Percentiles rank a stretch among this genome's conserved stretches.
These are phyloP conservation scores for Diutina sp. DNA, from an alignment of 1,139 yeast species.

Conservation along the genomic window DNA sequence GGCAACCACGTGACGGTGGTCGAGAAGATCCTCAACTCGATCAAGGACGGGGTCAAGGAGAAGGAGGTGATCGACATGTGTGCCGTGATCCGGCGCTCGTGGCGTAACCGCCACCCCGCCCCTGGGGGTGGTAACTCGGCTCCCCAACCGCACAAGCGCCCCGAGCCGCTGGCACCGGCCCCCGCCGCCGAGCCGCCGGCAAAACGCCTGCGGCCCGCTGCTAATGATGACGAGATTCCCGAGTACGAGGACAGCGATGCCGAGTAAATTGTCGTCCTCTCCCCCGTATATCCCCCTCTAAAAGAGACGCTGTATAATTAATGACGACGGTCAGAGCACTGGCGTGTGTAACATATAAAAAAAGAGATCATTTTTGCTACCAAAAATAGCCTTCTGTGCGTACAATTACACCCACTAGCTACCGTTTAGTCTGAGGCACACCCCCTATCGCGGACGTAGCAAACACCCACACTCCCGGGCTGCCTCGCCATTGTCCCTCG, in stretches of 20 bases:
- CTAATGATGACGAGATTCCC: constrained; percentile 18
- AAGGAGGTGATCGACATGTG: constrained; percentile 51
- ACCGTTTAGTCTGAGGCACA: too few relatives aligned
- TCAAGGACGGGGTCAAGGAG: constrained; percentile 73
- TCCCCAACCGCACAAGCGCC: constrained; percentile 4
- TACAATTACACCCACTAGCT: too few relatives aligned
- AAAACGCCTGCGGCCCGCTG: not conserved
- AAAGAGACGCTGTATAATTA: not conserved
- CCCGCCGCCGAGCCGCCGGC: constrained; percentile 6
- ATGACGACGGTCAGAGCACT: too few relatives aligned
- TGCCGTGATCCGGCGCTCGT: constrained; percentile 18
- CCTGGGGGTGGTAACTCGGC: not conserved
- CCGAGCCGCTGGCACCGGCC: constrained; percentile 4
- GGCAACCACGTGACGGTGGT: constrained; percentile 81
- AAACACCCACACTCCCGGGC: not conserved
- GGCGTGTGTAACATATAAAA: too few relatives aligned
- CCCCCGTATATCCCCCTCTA: too few relatives aligned
- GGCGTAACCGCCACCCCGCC: constrained; percentile 12
- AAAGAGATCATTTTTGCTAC: too few relatives aligned
- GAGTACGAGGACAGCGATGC: constrained; percentile 32
- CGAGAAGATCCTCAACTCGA: constrained; percentile 69
- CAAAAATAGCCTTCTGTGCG: too few relatives aligned
- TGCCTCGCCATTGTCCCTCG: too few relatives aligned
- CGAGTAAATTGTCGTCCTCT: constrained; percentile 7
- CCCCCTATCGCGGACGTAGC: not conserved